Percentiles rank a stretch among this genome's conserved stretches.
Conservation (phyloP, 2,329 filamentous ascomycete species). For the Fusarium piperis region DNA sequence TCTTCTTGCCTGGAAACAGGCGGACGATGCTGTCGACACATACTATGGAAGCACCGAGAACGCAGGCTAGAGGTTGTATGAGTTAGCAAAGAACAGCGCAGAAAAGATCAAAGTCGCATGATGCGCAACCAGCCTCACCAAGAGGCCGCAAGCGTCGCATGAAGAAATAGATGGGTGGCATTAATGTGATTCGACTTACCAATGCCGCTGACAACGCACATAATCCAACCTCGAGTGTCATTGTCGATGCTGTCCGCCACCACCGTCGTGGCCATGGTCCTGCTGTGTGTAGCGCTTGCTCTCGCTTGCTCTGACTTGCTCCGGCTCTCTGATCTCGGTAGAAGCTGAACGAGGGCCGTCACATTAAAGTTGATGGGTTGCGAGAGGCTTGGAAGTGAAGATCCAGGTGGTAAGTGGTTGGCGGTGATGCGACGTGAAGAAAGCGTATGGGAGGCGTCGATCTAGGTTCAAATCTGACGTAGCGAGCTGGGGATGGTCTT, state of each 20-base stretch:
- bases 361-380: neutral
- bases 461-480: conserved; percentile 35
- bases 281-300: conserved; percentile 1
- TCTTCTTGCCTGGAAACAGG: conserved; percentile 74
- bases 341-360: neutral
- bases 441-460: conserved; percentile 20
- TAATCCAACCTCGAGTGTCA: conserved; percentile 93
- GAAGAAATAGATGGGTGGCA: neutral
- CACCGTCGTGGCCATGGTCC: conserved; percentile 51
- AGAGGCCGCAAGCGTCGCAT: neutral
- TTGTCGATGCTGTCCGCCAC: conserved; percentile 65
- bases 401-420: neutral
- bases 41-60: conserved; percentile 84
- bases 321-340: neutral
- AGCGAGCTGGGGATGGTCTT: conserved; percentile 27
- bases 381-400: neutral
- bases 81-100: conserved; percentile 7
- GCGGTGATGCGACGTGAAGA: conserved; percentile 9
- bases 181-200: conserved; percentile 55
- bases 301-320: conserved; percentile 3
- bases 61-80: conserved; percentile 58
- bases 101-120: neutral
- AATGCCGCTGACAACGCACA: conserved; percentile 83
- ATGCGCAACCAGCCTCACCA: neutral
- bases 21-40: conserved; percentile 84